phyloP scores from a whole-genome alignment of 1,284 basidiomycete species.

The Ceratobasidium theobromae region DNA sequence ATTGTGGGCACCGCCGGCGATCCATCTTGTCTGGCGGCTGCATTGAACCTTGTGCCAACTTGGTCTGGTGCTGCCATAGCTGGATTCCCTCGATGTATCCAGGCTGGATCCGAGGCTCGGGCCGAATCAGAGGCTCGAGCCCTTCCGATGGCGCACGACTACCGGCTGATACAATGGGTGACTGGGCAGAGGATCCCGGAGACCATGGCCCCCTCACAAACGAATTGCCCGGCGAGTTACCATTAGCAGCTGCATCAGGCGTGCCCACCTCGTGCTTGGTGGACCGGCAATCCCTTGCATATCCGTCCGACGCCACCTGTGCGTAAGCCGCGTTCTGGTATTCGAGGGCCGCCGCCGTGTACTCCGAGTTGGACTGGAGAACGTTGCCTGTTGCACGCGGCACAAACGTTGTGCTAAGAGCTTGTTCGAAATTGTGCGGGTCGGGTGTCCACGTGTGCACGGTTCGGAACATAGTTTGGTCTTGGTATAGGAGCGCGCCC shows the following conservation, averaged over 20 bases:
- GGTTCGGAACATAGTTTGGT: not conserved
- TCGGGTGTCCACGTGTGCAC: not conserved
- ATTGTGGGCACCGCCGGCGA: conserved; percentile 10
- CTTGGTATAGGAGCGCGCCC: not conserved
- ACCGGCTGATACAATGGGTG: conserved; percentile 2
- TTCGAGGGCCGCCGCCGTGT: too few species aligned
- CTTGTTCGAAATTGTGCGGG: not conserved
- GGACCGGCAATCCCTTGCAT: too few species aligned
- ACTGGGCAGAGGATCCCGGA: not conserved
- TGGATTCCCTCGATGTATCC: too few species aligned
- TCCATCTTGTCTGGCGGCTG: not conserved
- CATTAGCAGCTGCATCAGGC: too few species aligned
- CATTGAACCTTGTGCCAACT: not conserved
- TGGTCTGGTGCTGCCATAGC: too few species aligned
- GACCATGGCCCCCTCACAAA: too few species aligned
- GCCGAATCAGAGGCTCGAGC: conserved; percentile 1
- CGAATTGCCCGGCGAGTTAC: too few species aligned
- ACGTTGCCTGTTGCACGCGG: not conserved
- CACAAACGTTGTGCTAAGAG: not conserved
- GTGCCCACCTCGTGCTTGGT: too few species aligned
- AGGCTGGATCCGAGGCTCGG: too few species aligned
- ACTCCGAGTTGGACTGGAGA: not conserved
- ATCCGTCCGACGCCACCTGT: too few species aligned
- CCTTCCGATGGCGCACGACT: conserved; percentile 14
- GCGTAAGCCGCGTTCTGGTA: too few species aligned